Percentiles rank a stretch among this genome's conserved stretches.
Conservation (phyloP, 1,139 yeast species). For the Spathaspora sp. region DNA sequence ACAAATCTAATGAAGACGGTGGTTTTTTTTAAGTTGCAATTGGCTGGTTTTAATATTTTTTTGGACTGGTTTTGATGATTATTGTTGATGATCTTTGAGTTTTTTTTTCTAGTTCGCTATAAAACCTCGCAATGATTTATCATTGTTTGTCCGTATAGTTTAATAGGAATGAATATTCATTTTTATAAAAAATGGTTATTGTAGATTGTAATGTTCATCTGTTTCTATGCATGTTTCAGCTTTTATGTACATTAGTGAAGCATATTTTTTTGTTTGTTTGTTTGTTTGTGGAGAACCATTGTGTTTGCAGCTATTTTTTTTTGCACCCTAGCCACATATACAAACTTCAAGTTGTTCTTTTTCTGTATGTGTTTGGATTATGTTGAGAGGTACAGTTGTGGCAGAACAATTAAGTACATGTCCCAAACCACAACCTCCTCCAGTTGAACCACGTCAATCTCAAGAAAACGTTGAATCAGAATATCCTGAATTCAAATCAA, state of each 20-base stretch:
- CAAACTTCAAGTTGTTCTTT: background rate
- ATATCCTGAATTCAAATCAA: constrained; percentile 3
- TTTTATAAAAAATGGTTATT: background rate
- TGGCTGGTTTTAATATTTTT: background rate
- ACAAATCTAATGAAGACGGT: background rate
- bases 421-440: background rate
- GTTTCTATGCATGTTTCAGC: background rate
- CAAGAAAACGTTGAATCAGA: background rate
- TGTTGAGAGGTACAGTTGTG: background rate
- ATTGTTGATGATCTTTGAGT: constrained; percentile 2
- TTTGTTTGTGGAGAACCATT: background rate
- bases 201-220: background rate
- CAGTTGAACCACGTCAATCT: background rate
- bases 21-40: constrained; percentile 1
- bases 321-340: constrained; percentile 5
- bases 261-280: background rate
- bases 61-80: constrained; percentile 1
- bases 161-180: constrained; percentile 3
- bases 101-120: constrained; percentile 6
- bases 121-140: constrained; percentile 1
- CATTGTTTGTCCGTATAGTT: constrained; percentile 7
- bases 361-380: background rate
- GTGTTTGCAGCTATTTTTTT: constrained; percentile 2
- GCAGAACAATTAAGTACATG: background rate
- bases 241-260: background rate